Base-by-base conservation (phyloP, 164 flowering plant genomes). In the Malania oleifera region DNA sequence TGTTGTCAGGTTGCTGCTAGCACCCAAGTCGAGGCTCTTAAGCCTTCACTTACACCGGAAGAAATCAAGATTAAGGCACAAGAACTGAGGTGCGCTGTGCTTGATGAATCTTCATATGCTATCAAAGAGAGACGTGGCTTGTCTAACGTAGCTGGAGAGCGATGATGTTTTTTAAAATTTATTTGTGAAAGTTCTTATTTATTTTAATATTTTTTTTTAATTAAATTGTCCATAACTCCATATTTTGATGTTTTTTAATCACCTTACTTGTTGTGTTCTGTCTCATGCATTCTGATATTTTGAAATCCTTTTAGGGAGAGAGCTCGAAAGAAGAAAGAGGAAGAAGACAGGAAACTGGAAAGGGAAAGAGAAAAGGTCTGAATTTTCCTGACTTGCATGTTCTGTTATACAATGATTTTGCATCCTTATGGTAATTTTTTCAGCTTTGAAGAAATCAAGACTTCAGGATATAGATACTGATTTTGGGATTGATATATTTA, bases 271-370 rank as follows among this genome's bases (percentile, higher is more conserved):
- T 40, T 67, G 43, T 52, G 2, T 29, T 50, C 44, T 54, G 18
- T 44, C 45, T 45, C 24, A 28, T 26, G 24, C 6, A 31, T 18
- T 34, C 48, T 29, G 17, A 61, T 56, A 27, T n/a, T 34, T 47
- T 52, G 40, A 18, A 31, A 37, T 24, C 31, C 23, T 70, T 73
- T 22, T 29, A 90, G 97, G 80, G 99, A 93, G 66, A 75, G 83
- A 19, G 99, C 99, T 65, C 97, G 96, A 64, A 93, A 90, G 75
- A 93, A 93, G 82, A 93, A 93, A 75, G 99, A 90, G 69, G 97
- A 93, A 66, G 99, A 90, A 71, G 99, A 93, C 54, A 93, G 70
- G 73, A 80, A 67, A 77, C 71, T 63, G 78, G 99, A 93, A 81
- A 82, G 89, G 75, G 99, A 88, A 64, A 81, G 67, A 62, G 99